Evolutionary conservation across 129 eudicot genomes (phyloP), one percentile per base, ranked within the genome.

Genomic region (Centrapalus pauciflorus): DNA sequence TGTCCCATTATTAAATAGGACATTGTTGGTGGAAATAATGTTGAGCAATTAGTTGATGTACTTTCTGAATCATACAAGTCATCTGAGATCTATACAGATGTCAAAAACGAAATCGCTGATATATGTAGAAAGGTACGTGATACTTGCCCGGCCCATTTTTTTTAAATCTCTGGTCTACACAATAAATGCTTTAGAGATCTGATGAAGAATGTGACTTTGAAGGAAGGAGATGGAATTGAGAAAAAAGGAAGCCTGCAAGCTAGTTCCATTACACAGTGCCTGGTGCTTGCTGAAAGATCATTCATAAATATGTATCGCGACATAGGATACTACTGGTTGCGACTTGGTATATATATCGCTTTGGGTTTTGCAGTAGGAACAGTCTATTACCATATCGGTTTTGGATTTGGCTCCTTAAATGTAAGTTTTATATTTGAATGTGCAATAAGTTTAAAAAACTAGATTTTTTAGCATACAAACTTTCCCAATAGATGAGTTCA

Each of bases 271-370:
- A 71, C 67, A 45, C 96, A 89, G 28, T 85, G 86, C 10, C 29
- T 60, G 3, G 66, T 81, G 45, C 82, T 89, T 38, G 70, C 84
- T 2, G 5, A 75, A 69, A 76, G 94, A 55, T 89, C 94, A 46
- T 85, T 77, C 46, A 54, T 63, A 19, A 85, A 89, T 70, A 85
- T 89, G 96, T 71, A 74, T 52, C 94, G 96, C 1, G 94, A 85
- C 61, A 30, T 60, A 5, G 96, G 96, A 50, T 89, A 89, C 73
- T 89, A 89, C 33, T 89, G 96, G 96, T 37, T 89, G 40, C 77
- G 96, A 16, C 81, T 89, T 64, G 80, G 54, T 51, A 83, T 89
- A 51, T 89, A 83, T 40, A 67, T 81, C 29, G 82, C 75, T 11
- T 48, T 85, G 75, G 80, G 79, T 5, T 66, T 85, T 6, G 85